A percentile compares a stretch with the other conserved stretches of the same genome.
These are phyloP conservation scores for Paraphoma chrysanthemicola DNA, from an alignment of 2,329 filamentous ascomycete genomes.

Conservation along the genomic window DNA sequence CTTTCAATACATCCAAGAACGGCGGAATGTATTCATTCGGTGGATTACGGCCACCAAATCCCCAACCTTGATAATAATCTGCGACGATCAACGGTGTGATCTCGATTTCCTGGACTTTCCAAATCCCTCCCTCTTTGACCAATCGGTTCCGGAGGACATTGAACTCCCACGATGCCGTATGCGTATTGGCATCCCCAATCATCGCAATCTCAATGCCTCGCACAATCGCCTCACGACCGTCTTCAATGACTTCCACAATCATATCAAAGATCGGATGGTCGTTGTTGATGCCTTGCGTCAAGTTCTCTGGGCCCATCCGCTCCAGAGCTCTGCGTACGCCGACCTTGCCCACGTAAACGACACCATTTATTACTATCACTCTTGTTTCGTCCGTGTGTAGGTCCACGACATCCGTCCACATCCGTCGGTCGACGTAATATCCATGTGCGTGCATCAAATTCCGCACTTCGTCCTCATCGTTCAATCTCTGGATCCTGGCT, in stretches of 20 bases:
- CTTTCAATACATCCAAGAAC: conserved; percentile 13
- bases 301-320: conserved; percentile 27
- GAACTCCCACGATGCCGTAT: conserved; percentile 30
- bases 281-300: conserved; percentile 31
- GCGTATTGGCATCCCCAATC: conserved; percentile 26
- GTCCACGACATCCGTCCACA: conserved; percentile 35
- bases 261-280: conserved; percentile 34
- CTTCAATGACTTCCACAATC: conserved; percentile 23
- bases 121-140: conserved; percentile 24
- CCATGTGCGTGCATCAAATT: conserved; percentile 33
- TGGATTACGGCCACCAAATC: conserved; percentile 15
- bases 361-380: conserved; percentile 10
- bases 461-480: conserved; percentile 31
- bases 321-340: conserved; percentile 24
- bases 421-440: conserved; percentile 32
- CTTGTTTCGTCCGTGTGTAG: conserved; percentile 20
- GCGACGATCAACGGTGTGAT: conserved; percentile 27
- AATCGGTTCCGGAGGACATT: conserved; percentile 31
- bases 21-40: conserved; percentile 19
- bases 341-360: conserved; percentile 12
- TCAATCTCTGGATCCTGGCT: conserved; percentile 21
- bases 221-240: conserved; percentile 21
- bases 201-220: conserved; percentile 32
- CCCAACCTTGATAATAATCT: conserved; percentile 33
- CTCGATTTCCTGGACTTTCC: conserved; percentile 24